Percentiles rank a stretch among this genome's conserved stretches.
Conservation (phyloP, 345 rosid genomes). For the Camelina hispida region DNA sequence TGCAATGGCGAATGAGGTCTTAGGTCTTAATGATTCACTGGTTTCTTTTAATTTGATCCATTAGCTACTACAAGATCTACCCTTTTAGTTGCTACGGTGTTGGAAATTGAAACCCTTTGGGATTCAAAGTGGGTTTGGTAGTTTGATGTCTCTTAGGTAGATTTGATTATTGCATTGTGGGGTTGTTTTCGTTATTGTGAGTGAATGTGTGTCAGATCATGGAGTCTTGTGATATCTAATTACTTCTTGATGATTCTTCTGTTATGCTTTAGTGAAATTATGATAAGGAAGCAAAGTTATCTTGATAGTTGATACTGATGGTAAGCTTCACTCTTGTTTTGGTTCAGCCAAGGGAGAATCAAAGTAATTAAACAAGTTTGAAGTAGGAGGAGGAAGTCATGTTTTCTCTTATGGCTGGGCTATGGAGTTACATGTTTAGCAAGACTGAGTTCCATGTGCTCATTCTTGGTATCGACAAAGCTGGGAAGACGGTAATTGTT, state of each 20-base stretch:
- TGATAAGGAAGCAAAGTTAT: not conserved
- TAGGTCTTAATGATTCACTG: slow-evolving; percentile 13
- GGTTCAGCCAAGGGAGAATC: not conserved
- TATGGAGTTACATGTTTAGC: slow-evolving; percentile 82
- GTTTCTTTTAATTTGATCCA: not conserved
- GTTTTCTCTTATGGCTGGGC: slow-evolving; percentile 97
- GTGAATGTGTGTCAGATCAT: not conserved
- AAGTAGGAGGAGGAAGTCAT: slow-evolving; percentile 55
- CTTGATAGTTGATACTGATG: slow-evolving; percentile 29
- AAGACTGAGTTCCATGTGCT: slow-evolving; percentile 93
- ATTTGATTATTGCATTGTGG: slow-evolving; percentile 27
- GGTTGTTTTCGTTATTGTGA: not conserved
- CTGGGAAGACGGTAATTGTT: slow-evolving; percentile 87
- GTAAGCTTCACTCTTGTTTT: slow-evolving; percentile 28
- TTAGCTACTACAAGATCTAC: slow-evolving; percentile 38
- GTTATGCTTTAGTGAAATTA: not conserved
- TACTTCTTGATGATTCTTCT: slow-evolving; percentile 11
- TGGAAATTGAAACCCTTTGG: not conserved
- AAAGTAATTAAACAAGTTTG: slow-evolving; percentile 11
- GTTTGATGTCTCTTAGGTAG: slow-evolving; percentile 7
- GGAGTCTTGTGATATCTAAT: not conserved
- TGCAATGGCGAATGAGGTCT: slow-evolving; percentile 25
- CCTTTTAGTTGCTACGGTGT: slow-evolving; percentile 1
- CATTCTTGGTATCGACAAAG: slow-evolving; percentile 96
- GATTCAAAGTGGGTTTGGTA: not conserved